Evolutionary conservation across 192 early-diverging fungal genomes (phyloP).

Genomic region (Umbelopsis isabellina): DNA sequence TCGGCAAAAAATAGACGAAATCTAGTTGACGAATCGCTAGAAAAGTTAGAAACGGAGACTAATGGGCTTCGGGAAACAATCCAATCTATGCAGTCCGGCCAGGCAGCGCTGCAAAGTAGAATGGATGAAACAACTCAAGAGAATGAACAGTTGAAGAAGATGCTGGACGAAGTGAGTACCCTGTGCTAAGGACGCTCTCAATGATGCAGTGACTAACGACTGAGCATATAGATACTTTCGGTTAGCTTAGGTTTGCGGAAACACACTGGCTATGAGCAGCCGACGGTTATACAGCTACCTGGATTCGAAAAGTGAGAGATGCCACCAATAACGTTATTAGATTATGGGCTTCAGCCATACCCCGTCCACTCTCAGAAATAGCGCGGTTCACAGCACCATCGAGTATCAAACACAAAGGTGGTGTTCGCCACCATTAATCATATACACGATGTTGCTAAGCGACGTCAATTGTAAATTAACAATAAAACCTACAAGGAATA

Average conservation of each 20-base stretch:
- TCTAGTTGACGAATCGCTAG: constrained; percentile 56
- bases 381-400: too few species aligned
- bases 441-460: too few species aligned
- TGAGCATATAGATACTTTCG: constrained; percentile 40
- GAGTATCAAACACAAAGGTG: too few species aligned
- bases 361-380: background rate
- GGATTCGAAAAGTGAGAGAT: constrained; percentile 11
- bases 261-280: constrained; percentile 48
- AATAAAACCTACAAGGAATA: too few species aligned
- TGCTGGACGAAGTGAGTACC: constrained; percentile 46
- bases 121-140: constrained; percentile 48
- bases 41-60: constrained; percentile 52
- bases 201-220: background rate
- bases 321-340: background rate
- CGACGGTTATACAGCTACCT: constrained; percentile 32
- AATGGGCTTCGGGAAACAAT: constrained; percentile 45
- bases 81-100: constrained; percentile 26
- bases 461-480: too few species aligned
- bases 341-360: background rate
- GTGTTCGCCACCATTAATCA: too few species aligned
- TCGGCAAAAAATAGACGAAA: constrained; percentile 52
- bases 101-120: constrained; percentile 29
- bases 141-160: constrained; percentile 43
- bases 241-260: constrained; percentile 48
- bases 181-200: too few species aligned